Percentiles rank a stretch among this genome's conserved stretches.
These are phyloP conservation scores for Candida nitratophila DNA, from an alignment of 805 yeast genomes.

Conservation along the genomic window DNA sequence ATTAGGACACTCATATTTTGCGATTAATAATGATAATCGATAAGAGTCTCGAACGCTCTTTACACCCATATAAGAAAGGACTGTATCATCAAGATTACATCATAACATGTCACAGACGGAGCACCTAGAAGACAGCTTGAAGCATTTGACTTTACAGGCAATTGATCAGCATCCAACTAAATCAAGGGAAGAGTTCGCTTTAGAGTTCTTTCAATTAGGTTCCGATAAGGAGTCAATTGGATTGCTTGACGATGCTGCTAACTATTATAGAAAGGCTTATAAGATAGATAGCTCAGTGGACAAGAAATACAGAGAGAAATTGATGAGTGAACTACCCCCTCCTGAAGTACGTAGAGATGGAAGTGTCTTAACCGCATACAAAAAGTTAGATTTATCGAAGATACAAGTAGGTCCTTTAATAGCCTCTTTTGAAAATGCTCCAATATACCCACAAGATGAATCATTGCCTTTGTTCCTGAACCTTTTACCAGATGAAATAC, in stretches of 20 bases:
- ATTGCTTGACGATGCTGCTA: constrained; percentile 75
- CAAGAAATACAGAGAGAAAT: constrained; percentile 50
- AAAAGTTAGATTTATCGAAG: constrained; percentile 29
- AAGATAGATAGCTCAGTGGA: constrained; percentile 58
- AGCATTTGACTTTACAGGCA: constrained; percentile 16
- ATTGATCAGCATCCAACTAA: constrained; percentile 24
- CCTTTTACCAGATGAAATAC: constrained; percentile 50
- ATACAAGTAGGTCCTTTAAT: constrained; percentile 37
- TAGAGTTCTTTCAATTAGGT: constrained; percentile 62
- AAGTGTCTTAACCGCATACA: not conserved
- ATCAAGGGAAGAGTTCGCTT: constrained; percentile 36
- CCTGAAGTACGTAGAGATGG: constrained; percentile 15
- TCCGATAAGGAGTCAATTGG: constrained; percentile 68
- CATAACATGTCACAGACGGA: constrained; percentile 3
- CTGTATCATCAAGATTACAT: no score
- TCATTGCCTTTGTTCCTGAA: constrained; percentile 34
- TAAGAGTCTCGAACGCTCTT: no score
- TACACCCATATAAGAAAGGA: no score
- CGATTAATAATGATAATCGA: no score
- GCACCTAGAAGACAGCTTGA: constrained; percentile 15
- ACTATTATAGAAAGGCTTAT: constrained; percentile 64
- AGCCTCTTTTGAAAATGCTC: constrained; percentile 26
- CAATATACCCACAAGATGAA: constrained; percentile 20
- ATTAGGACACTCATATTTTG: no score
- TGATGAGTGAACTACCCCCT: constrained; percentile 23